phyloP scores from a whole-genome alignment of 2,329 filamentous ascomycete genomes.

The Colletotrichum sp. region DNA sequence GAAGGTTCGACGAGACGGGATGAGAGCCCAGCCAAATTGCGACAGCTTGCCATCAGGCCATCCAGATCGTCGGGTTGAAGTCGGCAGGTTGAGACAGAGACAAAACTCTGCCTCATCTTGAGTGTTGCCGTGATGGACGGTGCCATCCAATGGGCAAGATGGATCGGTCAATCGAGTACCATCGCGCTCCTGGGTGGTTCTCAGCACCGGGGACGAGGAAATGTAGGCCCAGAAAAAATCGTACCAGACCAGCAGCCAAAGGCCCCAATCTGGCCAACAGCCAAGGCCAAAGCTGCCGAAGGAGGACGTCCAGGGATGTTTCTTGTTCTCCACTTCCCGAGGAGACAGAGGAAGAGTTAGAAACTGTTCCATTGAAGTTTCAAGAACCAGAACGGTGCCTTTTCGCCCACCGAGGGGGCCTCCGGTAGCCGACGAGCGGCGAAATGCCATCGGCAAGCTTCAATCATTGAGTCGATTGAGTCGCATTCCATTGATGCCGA shows the following conservation, averaged over 20 bases:
- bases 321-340: conserved; percentile 9
- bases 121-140: not conserved
- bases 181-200: not conserved
- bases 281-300: not conserved
- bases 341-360: conserved; percentile 10
- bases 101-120: not conserved
- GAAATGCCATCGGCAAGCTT: conserved; percentile 3
- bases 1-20: conserved; percentile 3
- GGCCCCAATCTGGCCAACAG: conserved; percentile 1
- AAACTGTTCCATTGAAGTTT: conserved; percentile 22
- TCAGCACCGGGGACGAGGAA: not conserved
- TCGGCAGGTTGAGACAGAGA: not conserved
- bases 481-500: not conserved
- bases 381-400: conserved; percentile 10
- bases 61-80: not conserved
- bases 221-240: conserved; percentile 6
- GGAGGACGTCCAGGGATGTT: conserved; percentile 13
- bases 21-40: not conserved
- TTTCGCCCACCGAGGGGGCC: not conserved
- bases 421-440: not conserved
- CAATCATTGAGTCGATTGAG: not conserved
- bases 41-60: not conserved
- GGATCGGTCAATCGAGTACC: not conserved
- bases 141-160: not conserved
- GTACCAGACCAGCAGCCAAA: conserved; percentile 1